Evolutionary conservation across 768 basidiomycete genomes (phyloP).

Genomic region (Termitomyces bulborhizus): DNA sequence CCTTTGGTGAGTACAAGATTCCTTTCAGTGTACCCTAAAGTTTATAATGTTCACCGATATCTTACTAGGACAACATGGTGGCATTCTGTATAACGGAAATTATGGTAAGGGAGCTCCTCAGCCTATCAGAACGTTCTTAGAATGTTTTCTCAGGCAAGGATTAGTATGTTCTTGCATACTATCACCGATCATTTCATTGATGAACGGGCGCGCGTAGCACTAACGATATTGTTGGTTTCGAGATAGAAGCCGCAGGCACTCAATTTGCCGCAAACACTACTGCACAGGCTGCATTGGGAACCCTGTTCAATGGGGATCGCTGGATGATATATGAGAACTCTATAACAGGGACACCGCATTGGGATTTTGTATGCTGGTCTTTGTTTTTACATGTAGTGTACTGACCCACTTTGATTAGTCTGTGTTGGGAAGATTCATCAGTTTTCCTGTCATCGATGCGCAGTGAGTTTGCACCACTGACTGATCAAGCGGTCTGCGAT

Average conservation of each 20-base stretch:
- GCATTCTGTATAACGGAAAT: slow-evolving; percentile 68
- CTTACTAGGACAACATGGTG: slow-evolving; percentile 45
- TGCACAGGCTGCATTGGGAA: slow-evolving; percentile 43
- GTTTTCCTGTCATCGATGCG: slow-evolving; percentile 22
- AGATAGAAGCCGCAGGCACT: slow-evolving; percentile 55
- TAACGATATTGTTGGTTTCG: slow-evolving; percentile 57
- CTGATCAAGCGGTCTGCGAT: slow-evolving; percentile 13
- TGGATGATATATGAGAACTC: slow-evolving; percentile 71
- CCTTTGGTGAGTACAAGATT: slow-evolving; percentile 29
- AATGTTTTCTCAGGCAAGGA: slow-evolving; percentile 20
- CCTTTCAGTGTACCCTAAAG: background rate
- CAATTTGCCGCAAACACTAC: slow-evolving; percentile 40
- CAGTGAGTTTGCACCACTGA: slow-evolving; percentile 16
- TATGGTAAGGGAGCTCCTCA: slow-evolving; percentile 35
- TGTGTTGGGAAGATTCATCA: slow-evolving; percentile 12
- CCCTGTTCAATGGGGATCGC: slow-evolving; percentile 49
- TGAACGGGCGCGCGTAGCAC: slow-evolving; percentile 25
- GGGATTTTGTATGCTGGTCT: slow-evolving; percentile 50
- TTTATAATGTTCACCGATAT: background rate
- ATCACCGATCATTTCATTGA: background rate
- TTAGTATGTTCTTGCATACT: slow-evolving; percentile 23
- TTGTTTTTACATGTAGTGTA: background rate
- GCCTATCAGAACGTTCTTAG: background rate
- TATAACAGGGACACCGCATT: slow-evolving; percentile 51
- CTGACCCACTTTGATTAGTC: slow-evolving; percentile 18